A percentile compares a stretch with the other conserved stretches of the same genome.
Conservation (phyloP, 177 flowering plant species). For the Vitis hybrid region DNA sequence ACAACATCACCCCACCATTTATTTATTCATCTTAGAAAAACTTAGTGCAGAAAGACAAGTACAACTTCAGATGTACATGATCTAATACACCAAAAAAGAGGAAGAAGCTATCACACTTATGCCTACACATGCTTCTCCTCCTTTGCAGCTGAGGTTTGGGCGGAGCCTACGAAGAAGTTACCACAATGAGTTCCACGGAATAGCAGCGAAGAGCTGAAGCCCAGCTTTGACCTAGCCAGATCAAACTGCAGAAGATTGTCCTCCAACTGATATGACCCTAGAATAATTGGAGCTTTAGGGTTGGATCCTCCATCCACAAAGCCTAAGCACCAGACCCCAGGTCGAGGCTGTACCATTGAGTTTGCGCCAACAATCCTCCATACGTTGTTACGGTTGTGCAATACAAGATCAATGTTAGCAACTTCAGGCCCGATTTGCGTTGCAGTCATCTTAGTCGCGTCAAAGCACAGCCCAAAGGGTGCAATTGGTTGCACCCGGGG, state of each 20-base stretch:
- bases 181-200: constrained; percentile 11
- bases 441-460: constrained; percentile 5
- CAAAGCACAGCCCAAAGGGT: constrained; percentile 39
- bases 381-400: constrained; percentile 16
- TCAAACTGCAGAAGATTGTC: constrained; percentile 30
- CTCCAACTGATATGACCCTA: constrained; percentile 31
- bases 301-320: constrained; percentile 35
- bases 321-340: constrained; percentile 32
- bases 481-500: constrained; percentile 26
- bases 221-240: constrained; percentile 25
- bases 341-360: constrained; percentile 28
- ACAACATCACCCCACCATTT: too few relatives aligned
- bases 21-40: too few relatives aligned
- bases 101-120: too few relatives aligned
- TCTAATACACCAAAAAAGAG: too few relatives aligned
- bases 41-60: too few relatives aligned
- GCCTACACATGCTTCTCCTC: too few relatives aligned
- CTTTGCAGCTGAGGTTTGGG: too few relatives aligned
- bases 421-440: constrained; percentile 21
- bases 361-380: constrained; percentile 43
- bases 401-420: constrained; percentile 37
- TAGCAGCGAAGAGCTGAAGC: constrained; percentile 26
- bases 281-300: constrained; percentile 12
- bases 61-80: too few relatives aligned
- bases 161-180: constrained; percentile 1